phyloP scores from a whole-genome alignment of 768 basidiomycete species.

The Tephrocybe sp. region DNA sequence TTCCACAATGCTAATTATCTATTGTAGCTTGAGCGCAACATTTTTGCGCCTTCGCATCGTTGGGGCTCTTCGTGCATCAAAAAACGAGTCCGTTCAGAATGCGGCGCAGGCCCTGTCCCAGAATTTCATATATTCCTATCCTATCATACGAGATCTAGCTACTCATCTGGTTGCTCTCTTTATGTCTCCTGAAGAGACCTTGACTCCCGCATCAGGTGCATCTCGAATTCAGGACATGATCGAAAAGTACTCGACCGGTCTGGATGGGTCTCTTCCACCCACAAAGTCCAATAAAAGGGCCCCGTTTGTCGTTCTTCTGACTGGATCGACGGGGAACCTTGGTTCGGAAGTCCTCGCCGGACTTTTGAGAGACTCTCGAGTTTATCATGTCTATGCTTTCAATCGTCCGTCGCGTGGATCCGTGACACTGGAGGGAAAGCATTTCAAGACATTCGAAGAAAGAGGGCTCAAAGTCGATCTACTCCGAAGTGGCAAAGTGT shows the following conservation, averaged over 20 bases:
- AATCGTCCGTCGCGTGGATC: slow-evolving; percentile 8
- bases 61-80: background rate
- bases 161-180: background rate
- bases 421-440: slow-evolving; percentile 9
- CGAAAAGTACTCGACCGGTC: slow-evolving; percentile 27
- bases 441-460: slow-evolving; percentile 14
- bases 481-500: slow-evolving; percentile 12
- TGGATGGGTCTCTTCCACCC: slow-evolving; percentile 9
- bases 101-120: slow-evolving; percentile 23
- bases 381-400: slow-evolving; percentile 42
- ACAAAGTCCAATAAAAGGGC: background rate
- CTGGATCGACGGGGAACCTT: slow-evolving; percentile 26
- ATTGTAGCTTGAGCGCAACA: background rate
- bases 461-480: slow-evolving; percentile 15
- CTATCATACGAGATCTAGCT: slow-evolving; percentile 25
- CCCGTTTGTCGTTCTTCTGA: slow-evolving; percentile 16
- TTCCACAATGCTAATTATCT: background rate
- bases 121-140: slow-evolving; percentile 45
- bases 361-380: slow-evolving; percentile 27
- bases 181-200: background rate
- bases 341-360: slow-evolving; percentile 22
- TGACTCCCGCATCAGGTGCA: background rate
- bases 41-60: background rate
- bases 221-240: slow-evolving; percentile 34
- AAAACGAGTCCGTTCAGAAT: background rate